Base-by-base conservation (phyloP, 2,329 filamentous ascomycete genomes). In the Stachybotrys chlorohalonatus region DNA sequence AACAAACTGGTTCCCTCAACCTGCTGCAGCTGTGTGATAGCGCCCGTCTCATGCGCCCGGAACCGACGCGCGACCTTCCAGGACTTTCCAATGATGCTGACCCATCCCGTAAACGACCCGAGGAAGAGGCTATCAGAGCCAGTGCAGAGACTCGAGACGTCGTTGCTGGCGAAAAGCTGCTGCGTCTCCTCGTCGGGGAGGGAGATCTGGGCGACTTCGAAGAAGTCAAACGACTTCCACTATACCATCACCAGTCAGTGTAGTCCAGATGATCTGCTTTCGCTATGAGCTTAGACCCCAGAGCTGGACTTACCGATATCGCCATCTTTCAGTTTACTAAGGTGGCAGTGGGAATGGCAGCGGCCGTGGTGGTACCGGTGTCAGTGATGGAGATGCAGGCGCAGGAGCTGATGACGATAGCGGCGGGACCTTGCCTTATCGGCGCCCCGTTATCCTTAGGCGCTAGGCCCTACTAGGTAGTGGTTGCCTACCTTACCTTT, bases 201-300 rank as follows among this genome's bases (percentile, higher is more conserved):
- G 67, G 87, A 84, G 71, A 96, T 85, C 69, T 89, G 86, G 69
- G 85, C 85, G 71, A 95, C 90, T 74, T 96, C 90, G 82, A 99
- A 97, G 85, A 99, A 99, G 80, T 95, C 92, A 78, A 99, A 99
- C 63, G 88, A 86, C 88, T 96, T 96, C 93, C 94, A 97, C 93
- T 96, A 17, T 1, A 5, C 8, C 36, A 13, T 3, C 9, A 13
- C 36, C 31, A 46, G 39, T 64, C 47, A 64, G 63, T 7, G 46
- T 24, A 24, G 24, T 24, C 24, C 24, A 24, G 24, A 24, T 24
- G 24, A 24, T 24, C 24, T 24, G 24, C 24, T 24, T 24, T 24
- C 24, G 24, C 24, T 4, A 24, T 24, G 24, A 4, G 24, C 24
- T 2, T 4, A 24, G 24, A 24, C 24, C 24, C 24, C 24, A 42